Percentiles rank a stretch among this genome's conserved stretches.
phyloP scores from a whole-genome alignment of 148 eudicot species.

The Beta vulgaris region DNA sequence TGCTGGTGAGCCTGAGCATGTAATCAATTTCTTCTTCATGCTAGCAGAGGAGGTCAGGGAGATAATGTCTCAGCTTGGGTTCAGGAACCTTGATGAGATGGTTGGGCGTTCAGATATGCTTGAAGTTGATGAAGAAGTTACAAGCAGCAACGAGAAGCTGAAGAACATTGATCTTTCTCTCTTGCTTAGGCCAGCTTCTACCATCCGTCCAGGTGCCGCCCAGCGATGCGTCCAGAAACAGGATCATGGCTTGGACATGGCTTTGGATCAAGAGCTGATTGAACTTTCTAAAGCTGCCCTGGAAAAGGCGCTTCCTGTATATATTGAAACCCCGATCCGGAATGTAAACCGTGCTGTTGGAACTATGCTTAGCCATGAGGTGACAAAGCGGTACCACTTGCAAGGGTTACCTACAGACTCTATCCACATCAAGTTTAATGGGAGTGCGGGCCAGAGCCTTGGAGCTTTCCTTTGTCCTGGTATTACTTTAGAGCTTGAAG shows the following conservation, averaged over 20 bases:
- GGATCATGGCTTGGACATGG: slow-evolving; percentile 95
- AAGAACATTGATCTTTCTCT: slow-evolving; percentile 90
- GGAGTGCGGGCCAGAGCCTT: slow-evolving; percentile 98
- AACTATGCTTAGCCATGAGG: slow-evolving; percentile 99
- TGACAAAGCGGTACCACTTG: slow-evolving; percentile 79
- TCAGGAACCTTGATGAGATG: slow-evolving; percentile 77
- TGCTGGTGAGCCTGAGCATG: slow-evolving; percentile 98
- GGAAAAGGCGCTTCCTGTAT: slow-evolving; percentile 78
- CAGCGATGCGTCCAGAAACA: slow-evolving; percentile 91
- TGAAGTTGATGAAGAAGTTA: slow-evolving; percentile 74
- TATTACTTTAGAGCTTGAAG: slow-evolving; percentile 91
- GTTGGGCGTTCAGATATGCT: slow-evolving; percentile 97
- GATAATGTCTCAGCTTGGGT: slow-evolving; percentile 91
- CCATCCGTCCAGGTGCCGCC: slow-evolving; percentile 87
- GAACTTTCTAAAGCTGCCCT: slow-evolving; percentile 63
- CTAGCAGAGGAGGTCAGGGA: slow-evolving; percentile 96
- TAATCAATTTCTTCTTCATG: slow-evolving; percentile 97
- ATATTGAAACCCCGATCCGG: slow-evolving; percentile 75
- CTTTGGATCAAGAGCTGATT: slow-evolving; percentile 73
- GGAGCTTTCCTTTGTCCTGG: slow-evolving; percentile 99
- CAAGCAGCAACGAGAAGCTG: slow-evolving; percentile 72
- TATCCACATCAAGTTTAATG: slow-evolving; percentile 79
- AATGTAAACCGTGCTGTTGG: slow-evolving; percentile 93
- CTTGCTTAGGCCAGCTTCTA: slow-evolving; percentile 85
- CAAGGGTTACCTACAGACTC: slow-evolving; percentile 76